A percentile compares a stretch with the other conserved stretches of the same genome.
phyloP scores from a whole-genome alignment of 805 yeast genomes.

The Yamadazyma philogaea region DNA sequence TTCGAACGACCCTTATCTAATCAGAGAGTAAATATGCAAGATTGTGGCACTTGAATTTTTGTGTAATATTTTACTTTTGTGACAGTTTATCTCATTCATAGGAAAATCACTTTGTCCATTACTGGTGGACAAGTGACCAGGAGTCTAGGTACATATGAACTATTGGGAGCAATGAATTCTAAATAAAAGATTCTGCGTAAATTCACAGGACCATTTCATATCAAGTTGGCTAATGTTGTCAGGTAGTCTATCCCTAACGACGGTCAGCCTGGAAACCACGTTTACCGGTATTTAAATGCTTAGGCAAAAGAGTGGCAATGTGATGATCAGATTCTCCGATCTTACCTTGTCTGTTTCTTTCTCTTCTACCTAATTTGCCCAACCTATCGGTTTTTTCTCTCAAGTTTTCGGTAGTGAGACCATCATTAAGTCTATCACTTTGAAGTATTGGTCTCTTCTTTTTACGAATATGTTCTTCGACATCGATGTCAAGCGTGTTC shows the following conservation, averaged over 20 bases:
- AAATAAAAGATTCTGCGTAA: too few relatives aligned
- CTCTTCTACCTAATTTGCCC: slow-evolving; percentile 87
- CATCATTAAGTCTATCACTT: slow-evolving; percentile 80
- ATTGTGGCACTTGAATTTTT: slow-evolving; percentile 5
- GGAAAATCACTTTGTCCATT: slow-evolving; percentile 3
- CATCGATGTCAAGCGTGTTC: slow-evolving; percentile 25
- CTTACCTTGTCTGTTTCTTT: slow-evolving; percentile 87
- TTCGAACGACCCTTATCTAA: slow-evolving; percentile 10
- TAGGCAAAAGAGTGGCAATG: slow-evolving; percentile 77
- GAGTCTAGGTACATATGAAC: neutral
- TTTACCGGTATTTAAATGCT: slow-evolving; percentile 94
- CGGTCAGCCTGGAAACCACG: slow-evolving; percentile 59
- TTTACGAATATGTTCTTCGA: slow-evolving; percentile 40
- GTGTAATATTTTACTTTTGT: slow-evolving; percentile 1
- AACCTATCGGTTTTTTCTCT: slow-evolving; percentile 84
- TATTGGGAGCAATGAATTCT: too few relatives aligned
- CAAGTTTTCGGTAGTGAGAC: slow-evolving; percentile 76
- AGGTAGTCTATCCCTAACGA: slow-evolving; percentile 8
- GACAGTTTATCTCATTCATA: neutral
- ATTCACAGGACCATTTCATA: too few relatives aligned
- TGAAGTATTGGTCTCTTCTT: slow-evolving; percentile 53
- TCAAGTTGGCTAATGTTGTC: too few relatives aligned
- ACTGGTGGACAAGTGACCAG: slow-evolving; percentile 1
- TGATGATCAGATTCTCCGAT: slow-evolving; percentile 97
- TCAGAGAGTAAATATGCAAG: slow-evolving; percentile 1